Evolutionary conservation across 441 rosid genomes (phyloP).

Genomic region (Flueggea neowawraea): DNA sequence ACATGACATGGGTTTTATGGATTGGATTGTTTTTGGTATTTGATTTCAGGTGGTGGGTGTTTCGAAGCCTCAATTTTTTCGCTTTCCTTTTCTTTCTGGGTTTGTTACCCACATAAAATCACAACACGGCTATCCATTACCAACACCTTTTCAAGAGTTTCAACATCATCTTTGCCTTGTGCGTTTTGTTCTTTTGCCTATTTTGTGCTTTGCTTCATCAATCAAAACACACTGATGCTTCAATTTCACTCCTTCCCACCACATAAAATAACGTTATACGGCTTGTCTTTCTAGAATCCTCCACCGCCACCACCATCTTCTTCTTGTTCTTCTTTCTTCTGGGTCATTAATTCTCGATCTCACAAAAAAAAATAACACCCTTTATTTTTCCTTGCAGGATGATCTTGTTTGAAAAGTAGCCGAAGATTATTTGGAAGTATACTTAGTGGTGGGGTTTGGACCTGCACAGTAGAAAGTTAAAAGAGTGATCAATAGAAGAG

Average conservation of each 20-base stretch:
- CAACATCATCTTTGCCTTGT: no score
- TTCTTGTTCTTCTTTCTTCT: constrained; percentile 21
- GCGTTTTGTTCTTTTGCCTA: no score
- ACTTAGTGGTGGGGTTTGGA: background rate
- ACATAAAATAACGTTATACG: constrained; percentile 71
- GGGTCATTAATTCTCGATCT: constrained; percentile 5
- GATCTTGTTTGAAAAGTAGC: no score
- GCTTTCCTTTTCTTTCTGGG: no score
- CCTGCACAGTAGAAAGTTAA: no score
- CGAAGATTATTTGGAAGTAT: constrained; percentile 12
- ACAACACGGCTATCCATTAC: no score
- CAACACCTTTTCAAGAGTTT: no score
- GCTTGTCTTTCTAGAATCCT: constrained; percentile 17
- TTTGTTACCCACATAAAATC: no score
- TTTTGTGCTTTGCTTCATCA: constrained; percentile 7
- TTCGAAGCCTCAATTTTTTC: no score
- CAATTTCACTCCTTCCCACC: constrained; percentile 36
- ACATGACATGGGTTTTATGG: constrained; percentile 26
- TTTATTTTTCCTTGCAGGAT: background rate
- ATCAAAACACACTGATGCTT: constrained; percentile 24
- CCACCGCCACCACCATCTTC: no score
- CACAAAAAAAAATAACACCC: no score
- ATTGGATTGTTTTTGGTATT: constrained; percentile 5
- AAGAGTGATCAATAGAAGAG: constrained; percentile 15
- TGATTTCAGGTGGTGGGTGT: no score